phyloP scores from a whole-genome alignment of 164 flowering plant species.

The Taxillus chinensis region DNA sequence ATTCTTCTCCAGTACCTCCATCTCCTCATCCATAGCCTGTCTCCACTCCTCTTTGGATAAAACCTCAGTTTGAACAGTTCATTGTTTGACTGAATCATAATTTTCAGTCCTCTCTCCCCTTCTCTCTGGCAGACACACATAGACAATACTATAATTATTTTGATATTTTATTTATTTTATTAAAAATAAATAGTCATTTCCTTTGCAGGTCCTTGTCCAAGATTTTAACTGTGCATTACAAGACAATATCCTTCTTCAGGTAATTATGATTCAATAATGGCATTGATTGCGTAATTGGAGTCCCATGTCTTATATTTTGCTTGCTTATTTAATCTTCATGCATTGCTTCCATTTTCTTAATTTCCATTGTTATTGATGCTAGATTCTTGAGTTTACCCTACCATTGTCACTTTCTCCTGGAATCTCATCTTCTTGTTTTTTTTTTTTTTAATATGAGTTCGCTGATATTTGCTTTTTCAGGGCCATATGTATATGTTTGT shows the following conservation, averaged over 20 bases:
- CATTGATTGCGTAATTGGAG: background rate
- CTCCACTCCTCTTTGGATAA: too few species aligned
- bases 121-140: background rate
- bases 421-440: background rate
- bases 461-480: slow-evolving; percentile 32
- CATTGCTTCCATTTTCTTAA: too few species aligned
- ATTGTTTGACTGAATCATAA: too few species aligned
- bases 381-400: too few species aligned
- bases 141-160: background rate
- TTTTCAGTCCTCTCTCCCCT: background rate
- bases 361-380: too few species aligned
- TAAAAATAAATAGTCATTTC: background rate
- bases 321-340: slow-evolving; percentile 1
- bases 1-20: too few species aligned
- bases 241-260: slow-evolving; percentile 93
- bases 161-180: background rate
- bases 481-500: slow-evolving; percentile 93
- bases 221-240: slow-evolving; percentile 96
- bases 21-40: too few species aligned
- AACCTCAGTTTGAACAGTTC: too few species aligned
- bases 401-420: too few species aligned
- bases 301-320: background rate
- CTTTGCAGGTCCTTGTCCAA: slow-evolving; percentile 61
- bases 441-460: background rate
- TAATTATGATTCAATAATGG: slow-evolving; percentile 12